Conservation (phyloP, 768 basidiomycete genomes). For the Pilatotrama ljubarskyi region DNA sequence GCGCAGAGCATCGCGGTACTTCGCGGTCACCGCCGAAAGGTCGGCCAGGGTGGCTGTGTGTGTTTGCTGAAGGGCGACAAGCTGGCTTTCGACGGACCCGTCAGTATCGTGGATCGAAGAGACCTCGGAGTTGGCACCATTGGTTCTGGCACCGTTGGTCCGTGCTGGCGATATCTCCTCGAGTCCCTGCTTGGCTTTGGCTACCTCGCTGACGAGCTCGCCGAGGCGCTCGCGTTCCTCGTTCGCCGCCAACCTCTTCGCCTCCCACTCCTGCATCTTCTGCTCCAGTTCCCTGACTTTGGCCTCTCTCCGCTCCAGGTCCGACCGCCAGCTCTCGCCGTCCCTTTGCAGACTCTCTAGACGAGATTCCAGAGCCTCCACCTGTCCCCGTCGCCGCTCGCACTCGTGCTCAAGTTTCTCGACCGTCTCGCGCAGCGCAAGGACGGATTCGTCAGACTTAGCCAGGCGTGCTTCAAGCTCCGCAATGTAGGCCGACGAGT, state of each 20-base stretch:
- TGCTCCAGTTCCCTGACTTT: constrained; percentile 75
- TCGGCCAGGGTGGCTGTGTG: constrained; percentile 80
- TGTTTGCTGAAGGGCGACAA: constrained; percentile 75
- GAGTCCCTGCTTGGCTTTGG: constrained; percentile 65
- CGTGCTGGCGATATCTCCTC: constrained; percentile 44
- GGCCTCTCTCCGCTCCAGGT: constrained; percentile 81
- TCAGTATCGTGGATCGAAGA: constrained; percentile 34
- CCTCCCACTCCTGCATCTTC: constrained; percentile 78
- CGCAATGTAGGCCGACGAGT: constrained; percentile 75
- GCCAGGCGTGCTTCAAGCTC: constrained; percentile 83
- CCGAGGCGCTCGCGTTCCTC: constrained; percentile 68
- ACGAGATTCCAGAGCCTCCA: constrained; percentile 66
- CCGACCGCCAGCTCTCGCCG: constrained; percentile 78
- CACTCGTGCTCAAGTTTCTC: constrained; percentile 77
- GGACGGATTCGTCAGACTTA: constrained; percentile 75
- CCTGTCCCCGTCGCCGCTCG: constrained; percentile 71
- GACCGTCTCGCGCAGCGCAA: constrained; percentile 66
- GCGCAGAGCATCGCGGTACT: constrained; percentile 85
- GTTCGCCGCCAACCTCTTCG: constrained; percentile 64
- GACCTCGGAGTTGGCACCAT: constrained; percentile 20
- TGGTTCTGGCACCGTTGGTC: constrained; percentile 27
- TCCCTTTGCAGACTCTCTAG: constrained; percentile 70
- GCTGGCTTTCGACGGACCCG: constrained; percentile 54
- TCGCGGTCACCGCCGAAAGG: constrained; percentile 71
- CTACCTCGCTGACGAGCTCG: constrained; percentile 67